Evolutionary conservation across 768 basidiomycete species (phyloP), one percentile per base, ranked within the genome.

Genomic region (Amanita pseudoporphyria): DNA sequence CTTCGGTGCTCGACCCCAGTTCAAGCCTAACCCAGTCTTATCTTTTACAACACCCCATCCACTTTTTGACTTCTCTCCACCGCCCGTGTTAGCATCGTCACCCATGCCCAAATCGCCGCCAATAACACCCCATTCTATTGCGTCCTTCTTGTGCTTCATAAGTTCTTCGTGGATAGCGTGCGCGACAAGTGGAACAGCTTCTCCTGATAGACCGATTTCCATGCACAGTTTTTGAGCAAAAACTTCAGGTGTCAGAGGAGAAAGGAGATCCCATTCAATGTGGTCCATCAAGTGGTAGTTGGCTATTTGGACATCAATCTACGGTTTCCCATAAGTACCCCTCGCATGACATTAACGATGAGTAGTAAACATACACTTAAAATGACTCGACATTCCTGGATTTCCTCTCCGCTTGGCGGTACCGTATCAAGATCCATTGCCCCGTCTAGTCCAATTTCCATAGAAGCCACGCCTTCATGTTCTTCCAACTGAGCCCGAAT

Each of bases 191-290:
- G 95, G 91, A 5, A 82, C 62, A 0, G 94, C 89, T 62, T 94
- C 92, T 33, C 92, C 89, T 1, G 84, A 73, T 2, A 99, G 74
- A 6, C 92, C 93, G 13, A 98, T 78, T 54, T 98, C 96, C 19
- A 73, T 63, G 58, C 88, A 91, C 30, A 97, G 82, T 44, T 77
- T 81, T 33, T 69, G 66, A 0, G 95, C 78, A 58, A 98, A 98
- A 1, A 69, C 73, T 62, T 95, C 87, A 1, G 95, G 95, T 0
- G 91, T 94, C 32, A 97, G 74, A 3, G 86, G 78, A 3, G 94
- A 95, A 40, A 88, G 78, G n/a, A 98, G 76, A 65, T 99, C 95
- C 95, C 95, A 99, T 66, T 99, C 96, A 56, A 99, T 92, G 60
- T 93, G 88, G 67, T 99, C 96, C 50, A 87, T 72, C 1, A 99